Evolutionary conservation across 2,329 filamentous ascomycete genomes (phyloP), one percentile per base, ranked within the genome.

Genomic region (Dryadomyces quercivorus): DNA sequence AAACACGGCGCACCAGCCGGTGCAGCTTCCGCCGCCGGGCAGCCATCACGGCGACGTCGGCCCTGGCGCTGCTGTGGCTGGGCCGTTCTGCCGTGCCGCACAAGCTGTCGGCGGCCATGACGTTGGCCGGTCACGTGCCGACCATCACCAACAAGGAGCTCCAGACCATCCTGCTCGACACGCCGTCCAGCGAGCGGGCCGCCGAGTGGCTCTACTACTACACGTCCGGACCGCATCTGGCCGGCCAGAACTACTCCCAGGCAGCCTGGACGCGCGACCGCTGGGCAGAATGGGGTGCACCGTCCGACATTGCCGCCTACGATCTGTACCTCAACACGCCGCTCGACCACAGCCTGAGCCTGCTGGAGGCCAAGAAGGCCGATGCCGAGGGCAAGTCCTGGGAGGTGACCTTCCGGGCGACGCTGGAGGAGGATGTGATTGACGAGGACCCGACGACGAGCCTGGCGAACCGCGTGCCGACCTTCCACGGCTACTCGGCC

Each of bases 401-500:
- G 74, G 75, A 79, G 52, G 75, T 91, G 31, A 75, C 78, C n/a
- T 95, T 85, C 63, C 82, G 90, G 64, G 92, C 91, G 0, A 84
- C 81, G 1, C 71, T 97, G 44, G 82, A 87, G 61, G 93, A 98
- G 67, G 89, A 95, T 64, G 77, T 92, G 2, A 72, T 97, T 5
- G 77, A 88, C 0, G 84, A 95, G 52, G 93, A 98, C 66, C 78
- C 82, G 3, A 94, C 90, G 0, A 89, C 83, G 18, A 78, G 82
- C 21, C 72, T 89, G 48, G 69, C 78, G 10, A 78, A 90, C 62
- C 76, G 88, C 34, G 78, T 97, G 22, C 90, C 92, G 1, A 92
- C 86, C 0, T 97, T 97, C 72, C 92, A 97, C 65, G 93, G 92
- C 53, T 97, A 96, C 68, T 95, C 89, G 4, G 90, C 90, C 5